phyloP scores from a whole-genome alignment of 257 asterid genomes.

The Galeopsis tetrahit region DNA sequence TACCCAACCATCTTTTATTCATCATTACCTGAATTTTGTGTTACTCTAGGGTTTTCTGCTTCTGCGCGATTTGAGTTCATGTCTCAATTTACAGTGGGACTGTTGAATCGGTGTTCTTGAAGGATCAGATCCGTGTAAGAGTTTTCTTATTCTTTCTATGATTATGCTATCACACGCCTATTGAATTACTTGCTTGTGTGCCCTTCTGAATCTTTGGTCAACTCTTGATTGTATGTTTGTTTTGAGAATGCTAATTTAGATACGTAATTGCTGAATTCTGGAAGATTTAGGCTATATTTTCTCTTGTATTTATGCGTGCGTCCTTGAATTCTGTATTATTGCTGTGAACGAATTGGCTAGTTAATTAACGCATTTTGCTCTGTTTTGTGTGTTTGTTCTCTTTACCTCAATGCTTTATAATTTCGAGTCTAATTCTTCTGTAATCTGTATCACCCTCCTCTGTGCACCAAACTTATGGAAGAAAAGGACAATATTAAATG shows the following conservation, averaged over 20 bases:
- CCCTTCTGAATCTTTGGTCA: slow-evolving; percentile 30
- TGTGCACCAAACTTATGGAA: neutral
- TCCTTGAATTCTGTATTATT: neutral
- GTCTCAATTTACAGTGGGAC: neutral
- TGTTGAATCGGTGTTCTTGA: slow-evolving; percentile 30
- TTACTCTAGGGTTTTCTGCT: neutral
- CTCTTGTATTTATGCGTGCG: neutral
- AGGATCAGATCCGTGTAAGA: slow-evolving; percentile 45
- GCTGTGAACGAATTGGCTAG: neutral
- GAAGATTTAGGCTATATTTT: neutral
- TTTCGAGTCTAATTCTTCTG: slow-evolving; percentile 2
- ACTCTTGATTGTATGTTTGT: slow-evolving; percentile 23
- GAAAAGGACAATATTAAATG: neutral
- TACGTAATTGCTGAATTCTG: slow-evolving; percentile 21
- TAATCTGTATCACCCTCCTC: neutral
- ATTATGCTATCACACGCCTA: neutral
- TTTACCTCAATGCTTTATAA: neutral
- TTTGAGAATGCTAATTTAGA: slow-evolving; percentile 15
- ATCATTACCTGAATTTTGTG: neutral
- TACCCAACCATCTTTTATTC: neutral
- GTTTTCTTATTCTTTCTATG: slow-evolving; percentile 11
- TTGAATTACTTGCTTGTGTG: neutral
- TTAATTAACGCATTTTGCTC: slow-evolving; percentile 8
- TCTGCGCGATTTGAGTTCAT: neutral
- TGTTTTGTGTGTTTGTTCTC: neutral